phyloP scores from a whole-genome alignment of 208 protist genomes.

The Acanthamoeba healyi region DNA sequence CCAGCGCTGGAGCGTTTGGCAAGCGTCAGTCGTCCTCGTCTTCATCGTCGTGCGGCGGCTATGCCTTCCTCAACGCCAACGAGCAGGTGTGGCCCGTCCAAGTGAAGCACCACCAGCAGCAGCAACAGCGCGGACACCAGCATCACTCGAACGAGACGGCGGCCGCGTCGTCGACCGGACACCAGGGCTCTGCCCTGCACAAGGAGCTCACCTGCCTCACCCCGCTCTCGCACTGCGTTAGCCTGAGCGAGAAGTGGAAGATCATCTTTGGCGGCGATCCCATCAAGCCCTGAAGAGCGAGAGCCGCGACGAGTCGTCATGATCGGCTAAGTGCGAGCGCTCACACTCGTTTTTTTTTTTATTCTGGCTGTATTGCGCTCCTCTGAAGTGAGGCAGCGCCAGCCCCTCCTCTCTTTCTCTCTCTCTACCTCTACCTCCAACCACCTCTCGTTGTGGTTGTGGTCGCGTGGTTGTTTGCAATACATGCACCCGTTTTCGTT shows the following conservation, averaged over 20 bases:
- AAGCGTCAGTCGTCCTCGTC: neutral
- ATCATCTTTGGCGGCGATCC: slow-evolving; percentile 68
- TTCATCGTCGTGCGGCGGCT: neutral
- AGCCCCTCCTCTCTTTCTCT: neutral
- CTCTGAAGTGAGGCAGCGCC: slow-evolving; percentile 15
- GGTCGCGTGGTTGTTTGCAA: neutral
- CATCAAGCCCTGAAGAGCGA: slow-evolving; percentile 36
- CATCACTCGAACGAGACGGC: neutral
- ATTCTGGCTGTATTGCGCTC: slow-evolving; percentile 6
- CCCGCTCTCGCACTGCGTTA: slow-evolving; percentile 42
- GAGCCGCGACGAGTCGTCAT: neutral
- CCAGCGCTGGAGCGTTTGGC: neutral
- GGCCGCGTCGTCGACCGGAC: neutral
- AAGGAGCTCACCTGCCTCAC: slow-evolving; percentile 56
- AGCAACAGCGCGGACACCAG: neutral
- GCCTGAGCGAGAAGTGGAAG: slow-evolving; percentile 42
- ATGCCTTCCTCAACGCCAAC: slow-evolving; percentile 60
- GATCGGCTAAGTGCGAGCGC: too few species aligned
- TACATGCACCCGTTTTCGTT: neutral
- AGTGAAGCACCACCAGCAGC: too few species aligned
- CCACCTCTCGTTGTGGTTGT: neutral
- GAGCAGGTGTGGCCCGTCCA: slow-evolving; percentile 9
- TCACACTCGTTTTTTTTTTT: neutral
- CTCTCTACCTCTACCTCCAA: neutral
- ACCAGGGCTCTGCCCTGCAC: neutral